Base-by-base conservation (phyloP, 2,329 filamentous ascomycete genomes). In the Tolypocladium pustulatum region DNA sequence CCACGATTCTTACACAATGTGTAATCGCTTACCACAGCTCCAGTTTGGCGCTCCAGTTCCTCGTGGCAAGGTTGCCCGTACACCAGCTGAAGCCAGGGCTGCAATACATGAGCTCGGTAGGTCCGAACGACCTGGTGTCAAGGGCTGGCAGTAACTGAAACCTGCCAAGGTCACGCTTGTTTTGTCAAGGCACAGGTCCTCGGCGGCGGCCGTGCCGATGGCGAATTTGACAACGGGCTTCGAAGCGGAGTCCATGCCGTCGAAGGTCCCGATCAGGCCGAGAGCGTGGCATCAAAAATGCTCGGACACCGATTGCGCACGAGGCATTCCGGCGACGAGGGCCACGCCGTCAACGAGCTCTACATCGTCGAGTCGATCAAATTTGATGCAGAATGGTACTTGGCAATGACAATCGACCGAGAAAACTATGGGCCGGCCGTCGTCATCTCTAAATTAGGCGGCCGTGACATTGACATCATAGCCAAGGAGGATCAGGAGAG, bases 401-500 rank as follows among this genome's bases (percentile, higher is more conserved):
- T 80, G 0, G 68, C 71, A 8, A 67, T 80, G 54, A 72, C 72
- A 0, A 68, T 80, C 41, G 75, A 79, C 52, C 74, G 77, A 4
- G 71, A 75, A n/a, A 67, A 66, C 17, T 72, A 65, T 55, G 65
- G 63, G 15, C 77, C 77, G 0, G 64, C 68, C 0, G 63, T 80
- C 4, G 61, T 76, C 6, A 62, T 76, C 1, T 75, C 72, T 20
- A 67, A 64, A 32, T 57, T 66, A 1, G 58, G 62, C 5, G 55
- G 60, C 8, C 22, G 36, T 5, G 27, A 62, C 3, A 61, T 72
- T 6, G 60, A 65, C 13, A 58, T 60, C 0, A 64, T 71, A 3
- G 25, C 57, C 4, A 37, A 56, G 8, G 32, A 61, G 0, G 36
- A 55, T 0, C 58, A 58, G 0, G 54, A 54, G 0, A 56, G 61